phyloP scores from a whole-genome alignment of 768 basidiomycete species.

The Tylopilus vinaceipallidus region DNA sequence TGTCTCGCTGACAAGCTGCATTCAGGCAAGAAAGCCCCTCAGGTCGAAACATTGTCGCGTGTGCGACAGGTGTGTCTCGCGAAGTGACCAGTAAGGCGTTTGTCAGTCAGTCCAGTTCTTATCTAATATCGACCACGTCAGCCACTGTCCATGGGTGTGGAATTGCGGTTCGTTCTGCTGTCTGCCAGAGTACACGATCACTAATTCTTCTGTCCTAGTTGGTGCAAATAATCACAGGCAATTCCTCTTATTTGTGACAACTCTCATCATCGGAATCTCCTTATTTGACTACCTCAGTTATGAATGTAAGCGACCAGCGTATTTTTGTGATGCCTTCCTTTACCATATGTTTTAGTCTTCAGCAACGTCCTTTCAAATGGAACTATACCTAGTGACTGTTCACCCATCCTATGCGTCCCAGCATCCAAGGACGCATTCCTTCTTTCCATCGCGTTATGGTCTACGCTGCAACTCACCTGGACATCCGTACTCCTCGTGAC shows the following conservation, averaged over 20 bases:
- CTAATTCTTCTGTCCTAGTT: conserved; percentile 44
- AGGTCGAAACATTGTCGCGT: conserved; percentile 94
- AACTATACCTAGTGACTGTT: conserved; percentile 16
- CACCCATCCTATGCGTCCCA: conserved; percentile 57
- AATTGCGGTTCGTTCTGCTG: conserved; percentile 73
- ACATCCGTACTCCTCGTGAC: conserved; percentile 81
- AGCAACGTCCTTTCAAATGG: conserved; percentile 33
- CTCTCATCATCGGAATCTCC: conserved; percentile 77
- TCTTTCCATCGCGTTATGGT: conserved; percentile 77
- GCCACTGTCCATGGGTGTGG: conserved; percentile 99
- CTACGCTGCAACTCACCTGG: conserved; percentile 94
- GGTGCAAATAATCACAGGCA: conserved; percentile 94
- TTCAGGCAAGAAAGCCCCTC: conserved; percentile 80
- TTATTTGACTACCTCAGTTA: conserved; percentile 84
- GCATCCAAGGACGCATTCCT: conserved; percentile 80
- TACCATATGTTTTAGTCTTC: conserved; percentile 47
- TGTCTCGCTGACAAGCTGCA: background rate
- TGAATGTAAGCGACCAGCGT: conserved; percentile 56
- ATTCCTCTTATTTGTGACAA: conserved; percentile 88
- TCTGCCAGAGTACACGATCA: background rate
- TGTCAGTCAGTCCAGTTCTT: background rate
- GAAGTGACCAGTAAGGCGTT: conserved; percentile 84
- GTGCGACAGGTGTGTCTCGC: conserved; percentile 85
- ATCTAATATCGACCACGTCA: conserved; percentile 31
- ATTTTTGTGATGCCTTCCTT: background rate